Base-by-base conservation (phyloP, 2,329 filamentous ascomycete species). In the Cryphonectria naterciae region DNA sequence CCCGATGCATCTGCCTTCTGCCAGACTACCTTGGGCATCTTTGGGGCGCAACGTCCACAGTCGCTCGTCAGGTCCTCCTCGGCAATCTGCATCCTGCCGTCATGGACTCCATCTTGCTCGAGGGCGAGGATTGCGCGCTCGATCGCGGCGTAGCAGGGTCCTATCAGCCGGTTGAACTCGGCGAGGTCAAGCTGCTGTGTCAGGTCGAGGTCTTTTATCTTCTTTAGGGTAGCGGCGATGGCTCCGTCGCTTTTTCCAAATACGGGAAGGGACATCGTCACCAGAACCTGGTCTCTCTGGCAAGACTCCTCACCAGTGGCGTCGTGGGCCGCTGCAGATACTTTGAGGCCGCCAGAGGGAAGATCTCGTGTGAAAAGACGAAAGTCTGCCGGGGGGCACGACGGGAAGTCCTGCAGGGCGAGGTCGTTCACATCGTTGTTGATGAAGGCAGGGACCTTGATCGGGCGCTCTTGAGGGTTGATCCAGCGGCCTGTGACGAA, bases 201-300 rank as follows among this genome's bases (percentile, higher is more conserved):
- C 1, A 73, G 41, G n/a, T 73, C 71, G 32, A 73, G 66, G 52
- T 63, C 65, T 32, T 63, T 67, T 19, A 73, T 19, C 4, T 64
- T 71, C 63, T 65, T 65, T 6, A 58, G 11, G 2, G 52, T 25
- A 22, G 68, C 28, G 7, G 19, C 19, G 1, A 39, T 49, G 11
- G 22, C 37, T 3, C 43, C 35, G 10, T 60, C 39, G 15, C 28
- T 41, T 2, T 67, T 63, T 22, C 69, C 71, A 19, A 73, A 43
- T 37, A 73, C 41, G 1, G 71, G 71, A 32, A 73, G 39, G 15
- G 66, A 73, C 35, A 68, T 73, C 4, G 69, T 69, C 10, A 73
- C 32, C 63, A 73, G 41, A 15, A 58, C 52, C 22, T 73, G 71
- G 22, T 71, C 56, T 58, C 56, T 52, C 25, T 62, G 49, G 22